Evolutionary conservation across 169 alveolate species (phyloP).

Genomic region (Sarcocystis neurona): DNA sequence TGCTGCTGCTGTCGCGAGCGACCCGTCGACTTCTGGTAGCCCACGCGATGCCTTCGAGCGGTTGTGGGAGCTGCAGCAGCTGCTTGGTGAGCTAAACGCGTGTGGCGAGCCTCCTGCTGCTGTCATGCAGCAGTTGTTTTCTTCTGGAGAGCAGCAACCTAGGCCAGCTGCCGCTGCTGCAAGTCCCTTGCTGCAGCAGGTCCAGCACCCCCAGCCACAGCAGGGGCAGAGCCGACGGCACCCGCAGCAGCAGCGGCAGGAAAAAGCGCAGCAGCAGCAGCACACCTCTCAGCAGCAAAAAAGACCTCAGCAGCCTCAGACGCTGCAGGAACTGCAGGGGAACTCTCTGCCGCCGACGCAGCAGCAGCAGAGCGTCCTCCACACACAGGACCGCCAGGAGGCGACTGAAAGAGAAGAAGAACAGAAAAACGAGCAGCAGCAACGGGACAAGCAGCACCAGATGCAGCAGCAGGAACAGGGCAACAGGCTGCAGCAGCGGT

Average conservation of each 20-base stretch:
- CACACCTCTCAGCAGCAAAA: background rate
- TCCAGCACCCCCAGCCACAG: too few relatives aligned
- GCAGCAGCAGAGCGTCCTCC: background rate
- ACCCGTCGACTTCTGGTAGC: too few relatives aligned
- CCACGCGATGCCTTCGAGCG: background rate
- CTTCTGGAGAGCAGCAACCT: background rate
- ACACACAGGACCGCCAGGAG: background rate
- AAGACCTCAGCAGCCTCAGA: too few relatives aligned
- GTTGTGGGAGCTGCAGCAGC: background rate
- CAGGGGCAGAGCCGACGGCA: background rate
- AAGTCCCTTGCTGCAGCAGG: constrained; percentile 22
- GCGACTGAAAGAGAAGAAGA: background rate
- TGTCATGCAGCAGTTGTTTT: background rate
- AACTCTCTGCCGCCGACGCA: too few relatives aligned
- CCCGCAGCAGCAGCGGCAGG: background rate
- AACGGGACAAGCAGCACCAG: background rate
- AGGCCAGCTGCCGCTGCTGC: too few relatives aligned
- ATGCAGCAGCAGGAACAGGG: constrained; percentile 19
- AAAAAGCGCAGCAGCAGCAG: background rate
- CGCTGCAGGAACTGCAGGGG: too few relatives aligned
- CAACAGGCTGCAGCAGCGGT: background rate
- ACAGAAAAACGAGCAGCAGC: background rate
- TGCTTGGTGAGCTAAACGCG: background rate
- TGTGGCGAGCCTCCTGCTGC: constrained; percentile 12
- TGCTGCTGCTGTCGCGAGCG: background rate